Evolutionary conservation across 2,329 filamentous ascomycete genomes (phyloP).

Genomic region (Colletotrichum scovillei): DNA sequence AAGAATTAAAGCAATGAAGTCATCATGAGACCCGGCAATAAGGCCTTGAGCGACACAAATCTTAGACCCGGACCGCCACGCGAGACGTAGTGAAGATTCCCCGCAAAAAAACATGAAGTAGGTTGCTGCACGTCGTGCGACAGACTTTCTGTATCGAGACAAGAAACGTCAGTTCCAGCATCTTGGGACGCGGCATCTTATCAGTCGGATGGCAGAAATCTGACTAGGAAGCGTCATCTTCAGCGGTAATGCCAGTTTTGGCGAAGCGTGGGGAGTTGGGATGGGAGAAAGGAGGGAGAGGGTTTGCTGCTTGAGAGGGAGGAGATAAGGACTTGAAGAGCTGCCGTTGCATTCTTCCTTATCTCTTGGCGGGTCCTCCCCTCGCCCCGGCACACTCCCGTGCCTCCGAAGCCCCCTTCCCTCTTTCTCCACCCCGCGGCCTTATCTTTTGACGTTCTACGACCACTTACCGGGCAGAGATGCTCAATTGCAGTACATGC

Average conservation of each 20-base stretch:
- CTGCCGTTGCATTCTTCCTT: constrained; percentile 20
- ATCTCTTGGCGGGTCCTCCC: constrained; percentile 33
- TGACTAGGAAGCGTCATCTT: neutral
- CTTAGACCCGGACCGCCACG: neutral
- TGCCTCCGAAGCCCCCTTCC: neutral
- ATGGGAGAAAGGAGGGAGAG: neutral
- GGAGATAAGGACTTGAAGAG: constrained; percentile 19
- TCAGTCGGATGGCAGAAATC: neutral
- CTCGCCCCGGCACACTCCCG: neutral
- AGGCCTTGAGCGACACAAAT: neutral
- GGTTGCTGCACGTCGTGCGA: constrained; percentile 21
- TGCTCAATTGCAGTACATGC: neutral
- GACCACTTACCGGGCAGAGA: constrained; percentile 9
- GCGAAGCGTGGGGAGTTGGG: neutral
- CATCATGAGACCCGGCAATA: neutral
- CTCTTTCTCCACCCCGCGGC: neutral
- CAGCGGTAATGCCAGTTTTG: constrained; percentile 4
- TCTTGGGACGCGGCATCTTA: constrained; percentile 16
- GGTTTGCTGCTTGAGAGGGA: neutral
- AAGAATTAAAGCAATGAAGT: neutral
- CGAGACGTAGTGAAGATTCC: neutral
- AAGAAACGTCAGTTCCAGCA: constrained; percentile 11
- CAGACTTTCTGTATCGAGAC: constrained; percentile 25
- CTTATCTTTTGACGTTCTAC: constrained; percentile 19
- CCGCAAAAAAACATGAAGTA: constrained; percentile 18